These are phyloP conservation scores for Tolypocladium ophioglossoides DNA, from an alignment of 2,329 filamentous ascomycete genomes.

Conservation along the genomic window DNA sequence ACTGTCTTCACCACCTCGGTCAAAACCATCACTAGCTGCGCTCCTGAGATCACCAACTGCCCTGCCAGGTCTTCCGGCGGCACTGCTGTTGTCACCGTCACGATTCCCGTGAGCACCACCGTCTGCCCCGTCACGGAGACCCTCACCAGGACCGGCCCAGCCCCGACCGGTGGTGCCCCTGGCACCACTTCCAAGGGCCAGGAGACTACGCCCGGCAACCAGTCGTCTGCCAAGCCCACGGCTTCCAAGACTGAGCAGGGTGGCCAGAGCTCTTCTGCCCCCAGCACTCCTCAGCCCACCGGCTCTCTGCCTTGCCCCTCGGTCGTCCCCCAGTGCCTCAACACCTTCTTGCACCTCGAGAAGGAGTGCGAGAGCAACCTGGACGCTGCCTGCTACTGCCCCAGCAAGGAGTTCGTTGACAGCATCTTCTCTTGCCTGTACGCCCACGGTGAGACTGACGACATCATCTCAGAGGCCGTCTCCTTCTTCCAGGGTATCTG, in stretches of 20 bases:
- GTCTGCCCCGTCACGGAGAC: slow-evolving; percentile 52
- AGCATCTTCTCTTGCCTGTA: slow-evolving; percentile 75
- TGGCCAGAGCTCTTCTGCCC: slow-evolving; percentile 6
- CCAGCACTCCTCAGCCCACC: slow-evolving; percentile 16
- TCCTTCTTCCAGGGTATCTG: slow-evolving; percentile 89
- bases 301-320: slow-evolving; percentile 49
- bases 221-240: too few relatives aligned
- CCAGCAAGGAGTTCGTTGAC: slow-evolving; percentile 61
- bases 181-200: slow-evolving; percentile 5
- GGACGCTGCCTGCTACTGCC: slow-evolving; percentile 80
- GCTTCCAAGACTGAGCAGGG: not conserved
- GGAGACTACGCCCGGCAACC: too few relatives aligned
- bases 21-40: slow-evolving; percentile 40
- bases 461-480: slow-evolving; percentile 59
- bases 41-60: slow-evolving; percentile 37
- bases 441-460: slow-evolving; percentile 58
- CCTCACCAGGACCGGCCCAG: slow-evolving; percentile 20
- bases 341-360: slow-evolving; percentile 72
- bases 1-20: slow-evolving; percentile 40
- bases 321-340: slow-evolving; percentile 78
- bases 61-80: slow-evolving; percentile 34
- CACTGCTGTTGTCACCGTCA: slow-evolving; percentile 39
- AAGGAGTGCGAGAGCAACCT: slow-evolving; percentile 70
- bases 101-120: slow-evolving; percentile 47
- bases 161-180: slow-evolving; percentile 9